Base-by-base conservation (phyloP, 768 basidiomycete species). In the Tylopilus rubrobrunneus region DNA sequence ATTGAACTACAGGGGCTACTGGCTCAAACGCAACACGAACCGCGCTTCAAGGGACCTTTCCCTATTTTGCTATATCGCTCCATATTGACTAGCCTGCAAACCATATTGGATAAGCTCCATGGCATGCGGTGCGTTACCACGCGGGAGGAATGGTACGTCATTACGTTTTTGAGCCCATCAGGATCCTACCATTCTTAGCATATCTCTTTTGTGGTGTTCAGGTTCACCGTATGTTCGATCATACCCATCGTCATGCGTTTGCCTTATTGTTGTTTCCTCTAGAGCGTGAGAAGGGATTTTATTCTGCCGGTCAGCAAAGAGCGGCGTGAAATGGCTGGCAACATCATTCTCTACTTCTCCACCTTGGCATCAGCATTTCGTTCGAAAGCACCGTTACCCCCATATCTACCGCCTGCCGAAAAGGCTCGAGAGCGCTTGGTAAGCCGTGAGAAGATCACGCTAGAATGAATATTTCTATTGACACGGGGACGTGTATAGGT, bases 61-160 rank as follows among this genome's bases (percentile, higher is more conserved):
- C 96, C 96, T 2, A 82, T 90, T 15, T 71, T 81, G 45, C 73
- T 94, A 9, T 99, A 98, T 63, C 85, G 91, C 12, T 83, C 86
- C 7, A 83, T 93, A 57, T 73, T 93, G 71, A 86, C 84, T 1
- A 88, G 89, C 61, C 63, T 93, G 57, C 92, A 96, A 68, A 84
- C 83, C 1, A 92, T 95, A 31, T 71, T 96, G 56, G 93, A 95
- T 63, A 86, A 82, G 65, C 71, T 99, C 52, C 97, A 98, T 67
- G 90, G 91, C 59, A 97, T 98, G 89, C 82, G 95, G 28, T 95
- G 92, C 67, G 95, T 98, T n/a, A 97, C 91, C 6, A 93, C 92
- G 0, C 80, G 92, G 39, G 91, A 96, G 68, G 93, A 96, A 75
- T 98, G 95, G 94, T 89, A 48, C 51, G 81, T 68, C 14, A 34